A percentile compares a stretch with the other conserved stretches of the same genome.
Evolutionary conservation across 1,284 basidiomycete species (phyloP).

Genomic region (Apiotrichum veenhuisii): DNA sequence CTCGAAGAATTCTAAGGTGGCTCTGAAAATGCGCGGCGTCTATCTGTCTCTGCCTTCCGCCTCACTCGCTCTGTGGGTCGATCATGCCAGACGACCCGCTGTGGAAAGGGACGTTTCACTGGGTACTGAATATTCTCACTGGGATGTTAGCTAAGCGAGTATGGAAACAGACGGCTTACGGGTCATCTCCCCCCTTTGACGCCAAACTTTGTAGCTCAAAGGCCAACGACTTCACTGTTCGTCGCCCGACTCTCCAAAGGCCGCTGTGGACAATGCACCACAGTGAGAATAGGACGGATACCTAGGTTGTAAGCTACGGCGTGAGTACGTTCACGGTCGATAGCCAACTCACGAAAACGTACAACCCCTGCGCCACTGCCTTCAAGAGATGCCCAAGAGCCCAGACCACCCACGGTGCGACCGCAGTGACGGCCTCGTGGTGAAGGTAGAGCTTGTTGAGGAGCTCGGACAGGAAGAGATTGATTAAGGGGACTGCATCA

Average conservation of each 20-base stretch:
- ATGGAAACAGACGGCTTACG: not conserved
- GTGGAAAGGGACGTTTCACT: not conserved
- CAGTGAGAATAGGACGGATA: not conserved
- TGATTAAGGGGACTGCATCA: too few species aligned
- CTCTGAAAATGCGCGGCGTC: constrained; percentile 7
- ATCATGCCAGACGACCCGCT: not conserved
- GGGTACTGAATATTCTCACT: not conserved
- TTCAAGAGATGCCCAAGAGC: not conserved
- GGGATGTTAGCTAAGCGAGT: not conserved
- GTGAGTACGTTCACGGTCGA: too few species aligned
- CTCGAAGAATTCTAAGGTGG: not conserved
- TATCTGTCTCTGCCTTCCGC: not conserved
- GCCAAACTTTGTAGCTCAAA: not conserved
- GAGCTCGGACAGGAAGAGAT: too few species aligned
- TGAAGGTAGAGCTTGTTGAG: too few species aligned
- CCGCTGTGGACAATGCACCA: constrained; percentile 3
- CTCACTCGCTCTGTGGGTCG: not conserved
- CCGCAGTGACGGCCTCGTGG: too few species aligned
- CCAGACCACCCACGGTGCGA: not conserved
- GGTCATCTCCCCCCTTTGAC: not conserved
- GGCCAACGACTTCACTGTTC: not conserved
- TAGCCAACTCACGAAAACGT: not conserved
- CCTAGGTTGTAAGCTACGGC: not conserved
- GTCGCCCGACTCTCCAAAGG: not conserved
- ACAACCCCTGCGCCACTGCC: not conserved